These are phyloP conservation scores for Pueraria montana DNA, from an alignment of 306 rosid species.

Conservation along the genomic window DNA sequence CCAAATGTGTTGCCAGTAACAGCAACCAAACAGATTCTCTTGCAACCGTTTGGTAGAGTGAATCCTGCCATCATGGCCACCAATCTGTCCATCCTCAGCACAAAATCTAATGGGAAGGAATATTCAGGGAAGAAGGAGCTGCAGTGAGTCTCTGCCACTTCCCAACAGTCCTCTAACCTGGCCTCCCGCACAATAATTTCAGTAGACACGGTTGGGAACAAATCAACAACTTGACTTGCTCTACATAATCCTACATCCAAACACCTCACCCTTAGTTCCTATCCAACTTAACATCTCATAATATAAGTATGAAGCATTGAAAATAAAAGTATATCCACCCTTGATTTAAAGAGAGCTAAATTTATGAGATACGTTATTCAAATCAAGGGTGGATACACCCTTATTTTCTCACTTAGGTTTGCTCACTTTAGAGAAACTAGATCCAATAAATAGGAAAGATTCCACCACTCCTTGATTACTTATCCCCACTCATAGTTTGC, in stretches of 20 bases:
- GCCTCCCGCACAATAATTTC: constrained; percentile 92
- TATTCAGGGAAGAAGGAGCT: constrained; percentile 96
- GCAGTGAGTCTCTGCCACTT: constrained; percentile 99
- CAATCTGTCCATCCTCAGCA: constrained; percentile 88
- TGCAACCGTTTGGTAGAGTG: constrained; percentile 83
- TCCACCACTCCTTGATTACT: constrained; percentile 1
- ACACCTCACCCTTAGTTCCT: constrained; percentile 45
- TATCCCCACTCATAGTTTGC: not conserved
- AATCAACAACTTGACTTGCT: constrained; percentile 89
- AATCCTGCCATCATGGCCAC: constrained; percentile 88
- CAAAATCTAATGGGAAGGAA: constrained; percentile 87
- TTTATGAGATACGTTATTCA: not conserved
- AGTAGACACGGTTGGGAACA: constrained; percentile 81
- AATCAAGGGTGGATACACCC: not conserved
- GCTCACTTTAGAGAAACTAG: not conserved
- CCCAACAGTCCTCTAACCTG: constrained; percentile 96
- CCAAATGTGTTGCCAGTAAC: constrained; percentile 70
- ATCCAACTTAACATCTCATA: constrained; percentile 21
- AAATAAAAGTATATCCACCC: not conserved
- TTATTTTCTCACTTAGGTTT: not conserved
- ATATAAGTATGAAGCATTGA: not conserved
- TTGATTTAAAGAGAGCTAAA: not conserved
- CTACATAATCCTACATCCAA: constrained; percentile 77
- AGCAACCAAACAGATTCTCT: constrained; percentile 89
- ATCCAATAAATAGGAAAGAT: constrained; percentile 13